A percentile compares a stretch with the other conserved stretches of the same genome.
Conservation (phyloP, 805 yeast genomes). For the Starmerella roubikii region DNA sequence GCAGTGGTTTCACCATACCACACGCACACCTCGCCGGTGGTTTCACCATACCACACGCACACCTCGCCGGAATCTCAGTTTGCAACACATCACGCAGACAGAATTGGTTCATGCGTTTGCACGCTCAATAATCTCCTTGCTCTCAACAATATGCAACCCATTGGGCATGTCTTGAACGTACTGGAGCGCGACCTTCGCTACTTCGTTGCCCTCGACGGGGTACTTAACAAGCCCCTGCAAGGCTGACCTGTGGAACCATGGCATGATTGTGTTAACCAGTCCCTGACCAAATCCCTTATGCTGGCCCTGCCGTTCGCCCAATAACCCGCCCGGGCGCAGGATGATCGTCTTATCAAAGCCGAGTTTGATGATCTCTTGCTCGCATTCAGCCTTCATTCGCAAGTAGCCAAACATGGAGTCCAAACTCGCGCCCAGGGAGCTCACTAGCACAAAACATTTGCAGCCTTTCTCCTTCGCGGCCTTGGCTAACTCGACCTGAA, state of each 20-base stretch:
- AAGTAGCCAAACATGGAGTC: constrained; percentile 47
- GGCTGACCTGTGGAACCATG: constrained; percentile 21
- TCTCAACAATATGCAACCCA: constrained; percentile 19
- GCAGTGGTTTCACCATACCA: no score
- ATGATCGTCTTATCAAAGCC: constrained; percentile 61
- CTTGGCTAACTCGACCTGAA: constrained; percentile 53
- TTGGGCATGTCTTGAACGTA: constrained; percentile 27
- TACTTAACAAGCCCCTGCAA: constrained; percentile 26
- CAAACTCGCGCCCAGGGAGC: constrained; percentile 50
- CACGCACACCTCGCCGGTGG: no score
- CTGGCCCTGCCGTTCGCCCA: constrained; percentile 40
- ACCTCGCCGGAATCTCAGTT: no score
- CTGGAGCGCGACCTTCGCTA: constrained; percentile 43
- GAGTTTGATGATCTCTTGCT: constrained; percentile 47
- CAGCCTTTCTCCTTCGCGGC: constrained; percentile 61
- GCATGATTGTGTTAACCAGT: constrained; percentile 30
- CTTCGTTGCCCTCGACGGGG: constrained; percentile 53
- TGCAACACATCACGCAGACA: no score
- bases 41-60: no score
- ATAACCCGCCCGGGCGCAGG: constrained; percentile 58
- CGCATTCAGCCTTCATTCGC: constrained; percentile 62
- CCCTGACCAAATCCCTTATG: constrained; percentile 10
- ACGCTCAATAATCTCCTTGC: constrained; percentile 15
- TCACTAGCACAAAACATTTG: constrained; percentile 52
- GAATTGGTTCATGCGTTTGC: no score